Conservation (phyloP, 495 filamentous ascomycete genomes). For the Astrothelium subdiscretum region DNA sequence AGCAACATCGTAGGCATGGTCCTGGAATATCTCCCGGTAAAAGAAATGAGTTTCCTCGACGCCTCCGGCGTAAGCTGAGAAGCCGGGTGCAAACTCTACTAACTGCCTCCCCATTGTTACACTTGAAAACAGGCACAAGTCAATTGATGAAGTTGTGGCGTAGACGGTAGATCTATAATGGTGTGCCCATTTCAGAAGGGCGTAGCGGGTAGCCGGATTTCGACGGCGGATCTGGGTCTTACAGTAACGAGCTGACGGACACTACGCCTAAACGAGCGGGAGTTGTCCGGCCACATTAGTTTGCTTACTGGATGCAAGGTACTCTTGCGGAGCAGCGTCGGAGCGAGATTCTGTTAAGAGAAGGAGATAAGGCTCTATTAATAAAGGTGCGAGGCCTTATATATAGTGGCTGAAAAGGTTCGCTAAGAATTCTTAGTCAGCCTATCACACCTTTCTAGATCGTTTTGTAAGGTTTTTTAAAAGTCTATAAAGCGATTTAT, state of each 20-base stretch:
- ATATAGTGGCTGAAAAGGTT: no score
- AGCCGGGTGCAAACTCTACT: conserved; percentile 7
- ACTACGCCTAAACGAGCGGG: background rate
- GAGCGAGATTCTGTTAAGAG: no score
- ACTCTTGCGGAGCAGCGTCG: no score
- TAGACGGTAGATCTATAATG: background rate
- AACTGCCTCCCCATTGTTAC: conserved; percentile 8
- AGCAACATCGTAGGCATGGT: conserved; percentile 11
- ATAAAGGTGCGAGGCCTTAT: no score
- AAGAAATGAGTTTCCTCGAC: conserved; percentile 13
- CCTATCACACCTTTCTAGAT: no score
- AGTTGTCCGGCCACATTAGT: background rate
- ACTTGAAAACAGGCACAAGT: conserved; percentile 5
- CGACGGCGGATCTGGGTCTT: conserved; percentile 1
- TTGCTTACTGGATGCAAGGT: background rate
- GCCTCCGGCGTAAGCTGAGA: conserved; percentile 9
- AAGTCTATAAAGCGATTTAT: no score
- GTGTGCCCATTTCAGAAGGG: conserved; percentile 1
- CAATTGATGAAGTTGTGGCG: background rate
- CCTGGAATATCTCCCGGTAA: conserved; percentile 19
- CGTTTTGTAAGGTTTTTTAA: no score
- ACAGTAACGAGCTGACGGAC: background rate
- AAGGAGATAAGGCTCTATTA: no score
- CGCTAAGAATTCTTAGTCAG: no score
- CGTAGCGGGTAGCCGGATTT: background rate